phyloP scores from a whole-genome alignment of 2,329 filamentous ascomycete genomes.

The Hypoxylon sp. region DNA sequence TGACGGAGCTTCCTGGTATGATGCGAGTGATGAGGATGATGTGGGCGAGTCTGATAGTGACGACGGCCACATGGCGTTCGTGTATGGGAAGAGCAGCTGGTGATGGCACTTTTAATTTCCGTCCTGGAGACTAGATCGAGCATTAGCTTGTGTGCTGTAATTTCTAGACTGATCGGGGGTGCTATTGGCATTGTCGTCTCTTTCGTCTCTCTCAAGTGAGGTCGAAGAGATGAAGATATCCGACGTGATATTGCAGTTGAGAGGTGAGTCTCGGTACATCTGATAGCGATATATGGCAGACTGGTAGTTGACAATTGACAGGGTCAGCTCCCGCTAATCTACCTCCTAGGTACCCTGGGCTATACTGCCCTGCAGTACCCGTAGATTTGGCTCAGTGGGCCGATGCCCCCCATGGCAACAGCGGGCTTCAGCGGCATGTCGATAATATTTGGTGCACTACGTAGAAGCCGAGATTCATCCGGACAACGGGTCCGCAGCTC shows the following conservation, averaged over 20 bases:
- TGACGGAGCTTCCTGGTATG: conserved; percentile 7
- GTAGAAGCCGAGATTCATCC: neutral
- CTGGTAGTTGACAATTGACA: neutral
- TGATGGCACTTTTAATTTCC: conserved; percentile 16
- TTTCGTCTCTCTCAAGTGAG: neutral
- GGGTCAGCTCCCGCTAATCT: neutral
- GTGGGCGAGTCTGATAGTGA: conserved; percentile 23
- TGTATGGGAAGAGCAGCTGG: conserved; percentile 15
- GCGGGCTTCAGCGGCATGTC: too few relatives aligned
- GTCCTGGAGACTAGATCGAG: neutral
- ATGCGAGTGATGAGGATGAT: conserved; percentile 12
- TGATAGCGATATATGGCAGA: neutral
- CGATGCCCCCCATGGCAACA: neutral
- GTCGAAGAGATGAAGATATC: neutral
- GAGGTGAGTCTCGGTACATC: neutral
- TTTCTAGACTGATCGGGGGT: conserved; percentile 17
- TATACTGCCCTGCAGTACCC: conserved; percentile 18
- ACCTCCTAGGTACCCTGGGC: neutral
- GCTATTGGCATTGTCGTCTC: too few relatives aligned
- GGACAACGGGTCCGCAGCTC: too few relatives aligned
- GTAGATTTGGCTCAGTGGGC: conserved; percentile 18
- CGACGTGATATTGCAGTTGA: neutral
- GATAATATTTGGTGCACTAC: neutral
- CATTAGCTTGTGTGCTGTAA: neutral
- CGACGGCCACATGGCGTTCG: conserved; percentile 20